Percentiles rank a stretch among this genome's conserved stretches.
phyloP scores from a whole-genome alignment of 306 rosid genomes.

The Sophora flavescens region DNA sequence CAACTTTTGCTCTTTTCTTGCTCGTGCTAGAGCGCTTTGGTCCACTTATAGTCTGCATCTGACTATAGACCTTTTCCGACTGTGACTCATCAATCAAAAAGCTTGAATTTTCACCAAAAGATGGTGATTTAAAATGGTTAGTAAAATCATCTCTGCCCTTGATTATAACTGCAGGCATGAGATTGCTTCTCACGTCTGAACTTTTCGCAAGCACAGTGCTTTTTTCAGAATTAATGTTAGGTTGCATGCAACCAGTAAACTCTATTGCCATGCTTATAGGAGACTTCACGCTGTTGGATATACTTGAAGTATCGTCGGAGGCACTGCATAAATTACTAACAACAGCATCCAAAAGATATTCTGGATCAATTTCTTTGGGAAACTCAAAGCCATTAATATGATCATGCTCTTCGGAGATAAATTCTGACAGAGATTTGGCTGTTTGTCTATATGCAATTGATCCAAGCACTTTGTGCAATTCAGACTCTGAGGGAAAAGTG shows the following conservation, averaged over 20 bases:
- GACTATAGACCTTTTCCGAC: conserved; percentile 39
- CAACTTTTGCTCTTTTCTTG: conserved; percentile 55
- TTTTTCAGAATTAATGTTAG: conserved; percentile 53
- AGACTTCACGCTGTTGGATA: conserved; percentile 50
- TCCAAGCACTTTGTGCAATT: conserved; percentile 71
- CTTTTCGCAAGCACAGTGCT: conserved; percentile 35
- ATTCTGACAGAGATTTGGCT: conserved; percentile 45
- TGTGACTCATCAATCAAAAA: conserved; percentile 46
- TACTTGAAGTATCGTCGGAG: conserved; percentile 58
- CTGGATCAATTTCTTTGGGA: conserved; percentile 45
- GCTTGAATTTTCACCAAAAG: conserved; percentile 54
- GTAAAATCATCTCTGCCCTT: conserved; percentile 38
- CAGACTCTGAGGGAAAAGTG: conserved; percentile 60
- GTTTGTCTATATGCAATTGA: conserved; percentile 47
- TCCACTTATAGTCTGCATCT: conserved; percentile 45
- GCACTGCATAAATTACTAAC: conserved; percentile 49
- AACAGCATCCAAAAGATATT: conserved; percentile 58
- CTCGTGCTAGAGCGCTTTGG: conserved; percentile 48
- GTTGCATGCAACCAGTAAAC: conserved; percentile 49
- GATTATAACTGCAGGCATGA: conserved; percentile 41
- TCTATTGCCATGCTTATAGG: conserved; percentile 40
- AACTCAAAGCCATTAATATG: conserved; percentile 41
- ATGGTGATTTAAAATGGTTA: conserved; percentile 44
- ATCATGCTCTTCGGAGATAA: conserved; percentile 47
- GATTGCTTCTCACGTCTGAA: conserved; percentile 44